Evolutionary conservation across 805 yeast species (phyloP).

Genomic region (Spencermartinsiella europaea): DNA sequence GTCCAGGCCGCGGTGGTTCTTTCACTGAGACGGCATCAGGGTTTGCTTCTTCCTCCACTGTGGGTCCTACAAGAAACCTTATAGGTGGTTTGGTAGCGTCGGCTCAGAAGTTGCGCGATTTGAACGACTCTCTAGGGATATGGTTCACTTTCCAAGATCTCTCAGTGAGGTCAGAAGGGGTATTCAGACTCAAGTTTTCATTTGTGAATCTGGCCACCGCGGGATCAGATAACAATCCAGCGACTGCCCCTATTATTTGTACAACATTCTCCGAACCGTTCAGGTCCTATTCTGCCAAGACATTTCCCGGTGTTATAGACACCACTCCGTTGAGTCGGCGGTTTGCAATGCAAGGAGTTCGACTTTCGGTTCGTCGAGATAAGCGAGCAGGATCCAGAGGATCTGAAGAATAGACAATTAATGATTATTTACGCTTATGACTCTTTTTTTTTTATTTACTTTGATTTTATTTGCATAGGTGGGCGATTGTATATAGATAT

Average conservation of each 20-base stretch:
- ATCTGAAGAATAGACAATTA: background rate
- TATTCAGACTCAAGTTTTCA: conserved; percentile 35
- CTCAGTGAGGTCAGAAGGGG: conserved; percentile 41
- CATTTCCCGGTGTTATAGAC: conserved; percentile 43
- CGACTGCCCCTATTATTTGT: conserved; percentile 18
- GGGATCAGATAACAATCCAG: background rate
- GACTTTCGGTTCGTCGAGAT: conserved; percentile 39
- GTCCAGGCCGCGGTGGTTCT: background rate
- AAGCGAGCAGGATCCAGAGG: conserved; percentile 1
- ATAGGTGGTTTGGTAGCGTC: conserved; percentile 39
- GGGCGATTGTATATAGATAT: too few species aligned
- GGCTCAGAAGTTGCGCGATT: conserved; percentile 37
- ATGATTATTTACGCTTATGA: background rate
- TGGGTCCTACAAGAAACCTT: conserved; percentile 35
- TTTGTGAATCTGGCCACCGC: conserved; percentile 31
- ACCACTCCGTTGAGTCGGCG: conserved; percentile 36
- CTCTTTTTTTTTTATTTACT: too few species aligned
- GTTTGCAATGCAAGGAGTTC: conserved; percentile 41
- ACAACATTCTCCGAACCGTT: conserved; percentile 34
- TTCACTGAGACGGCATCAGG: background rate
- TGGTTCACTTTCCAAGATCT: conserved; percentile 42
- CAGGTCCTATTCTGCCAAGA: conserved; percentile 39
- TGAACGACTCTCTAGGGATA: conserved; percentile 33
- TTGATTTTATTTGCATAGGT: too few species aligned
- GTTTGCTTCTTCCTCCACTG: conserved; percentile 8